phyloP scores from a whole-genome alignment of 2,329 filamentous ascomycete species.

The Coniochaeta hoffmannii region DNA sequence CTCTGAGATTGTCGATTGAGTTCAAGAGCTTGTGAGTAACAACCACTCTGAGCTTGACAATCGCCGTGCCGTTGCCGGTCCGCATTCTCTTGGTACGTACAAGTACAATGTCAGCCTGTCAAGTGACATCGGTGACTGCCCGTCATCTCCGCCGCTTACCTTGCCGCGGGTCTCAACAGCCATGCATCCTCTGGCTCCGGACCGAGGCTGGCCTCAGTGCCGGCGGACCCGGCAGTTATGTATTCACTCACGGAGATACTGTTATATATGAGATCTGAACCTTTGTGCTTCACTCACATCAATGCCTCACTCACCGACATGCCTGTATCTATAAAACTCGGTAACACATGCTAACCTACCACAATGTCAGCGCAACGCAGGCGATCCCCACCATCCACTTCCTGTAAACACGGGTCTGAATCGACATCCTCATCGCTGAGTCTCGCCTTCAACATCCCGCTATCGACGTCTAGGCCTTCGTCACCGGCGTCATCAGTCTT shows the following conservation, averaged over 20 bases:
- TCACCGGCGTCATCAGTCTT: constrained; percentile 1
- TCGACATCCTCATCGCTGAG: background rate
- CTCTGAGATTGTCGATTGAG: background rate
- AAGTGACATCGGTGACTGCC: background rate
- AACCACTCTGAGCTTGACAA: background rate
- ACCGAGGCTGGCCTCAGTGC: background rate
- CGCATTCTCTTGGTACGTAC: background rate
- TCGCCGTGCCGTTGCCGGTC: background rate
- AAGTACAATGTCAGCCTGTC: background rate
- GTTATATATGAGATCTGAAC: background rate
- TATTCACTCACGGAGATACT: background rate
- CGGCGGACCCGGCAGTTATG: background rate
- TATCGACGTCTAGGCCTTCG: background rate
- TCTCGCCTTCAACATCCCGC: background rate
- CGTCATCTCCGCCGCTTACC: background rate
- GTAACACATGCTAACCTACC: background rate
- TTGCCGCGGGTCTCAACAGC: background rate
- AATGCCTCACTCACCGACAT: background rate
- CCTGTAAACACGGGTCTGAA: background rate
- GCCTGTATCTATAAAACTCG: background rate
- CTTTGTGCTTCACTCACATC: background rate
- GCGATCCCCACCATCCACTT: background rate
- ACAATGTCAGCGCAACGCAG: background rate
- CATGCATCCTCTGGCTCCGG: background rate
- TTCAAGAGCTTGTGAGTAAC: background rate